Evolutionary conservation across 805 yeast genomes (phyloP), one percentile per base, ranked within the genome.

Genomic region (Pichia deserticola): DNA sequence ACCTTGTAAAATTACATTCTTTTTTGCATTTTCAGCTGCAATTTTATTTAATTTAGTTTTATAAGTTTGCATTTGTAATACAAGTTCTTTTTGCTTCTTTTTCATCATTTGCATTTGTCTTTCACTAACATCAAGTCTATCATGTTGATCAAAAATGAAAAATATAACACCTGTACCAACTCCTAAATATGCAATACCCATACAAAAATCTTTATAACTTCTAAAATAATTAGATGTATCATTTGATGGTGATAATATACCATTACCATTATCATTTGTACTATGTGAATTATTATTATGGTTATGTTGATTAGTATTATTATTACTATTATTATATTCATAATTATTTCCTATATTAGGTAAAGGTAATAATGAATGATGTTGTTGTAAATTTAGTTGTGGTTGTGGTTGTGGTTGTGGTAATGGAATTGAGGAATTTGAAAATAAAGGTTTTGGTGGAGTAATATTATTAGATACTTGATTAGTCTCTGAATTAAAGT

Each of bases 1-100:
- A 69, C 70, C 75, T 60, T 70, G 83, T 52, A 71, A 69, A 63
- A 63, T 74, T 58, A 64, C 70, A n/a, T 67, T 68, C 11, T 70
- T 73, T 48, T 71, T 70, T 15, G 84, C 65, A 53, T 79, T 83
- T 53, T 77, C 74, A 32, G 78, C 57, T n/a, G 75, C 65, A 54
- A 76, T 78, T 11, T 75, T 55, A 46, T 79, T 83, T 45, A 76
- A 68, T 59, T 76, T 75, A 64, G 76, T 77, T 51, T 77, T 69
- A 42, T 75, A 76, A 32, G 71, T 72, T 44, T 75, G 71, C 60
- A 73, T 74, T 55, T 76, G 77, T 40, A 73, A 70, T 57, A 80
- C 78, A 48, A 72, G 53, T n/a, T 64, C 68, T 42, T 57, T 62
- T 43, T 64, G 67, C 27, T 54, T 59, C 51, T 58, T 60, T 43